Conservation (phyloP, 73 alveolate genomes). For the Paramecium octaurelia region DNA sequence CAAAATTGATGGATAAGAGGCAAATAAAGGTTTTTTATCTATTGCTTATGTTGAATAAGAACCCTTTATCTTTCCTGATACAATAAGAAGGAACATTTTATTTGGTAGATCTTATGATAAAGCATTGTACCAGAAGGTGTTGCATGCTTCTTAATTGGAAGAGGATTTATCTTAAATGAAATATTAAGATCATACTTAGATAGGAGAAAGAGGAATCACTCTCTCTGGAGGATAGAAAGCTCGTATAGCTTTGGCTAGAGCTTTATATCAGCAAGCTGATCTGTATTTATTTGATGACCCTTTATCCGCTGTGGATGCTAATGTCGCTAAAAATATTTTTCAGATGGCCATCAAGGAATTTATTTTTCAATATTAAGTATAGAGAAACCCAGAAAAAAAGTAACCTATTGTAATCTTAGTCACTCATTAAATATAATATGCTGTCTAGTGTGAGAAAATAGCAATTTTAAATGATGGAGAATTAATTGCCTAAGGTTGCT, state of each 20-base stretch:
- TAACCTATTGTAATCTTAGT: constrained; percentile 66
- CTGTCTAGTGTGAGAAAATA: constrained; percentile 52
- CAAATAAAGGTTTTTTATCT: background rate
- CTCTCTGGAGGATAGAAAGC: constrained; percentile 91
- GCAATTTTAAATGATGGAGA: constrained; percentile 56
- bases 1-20: constrained; percentile 3
- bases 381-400: background rate
- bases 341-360: constrained; percentile 46
- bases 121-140: constrained; percentile 72
- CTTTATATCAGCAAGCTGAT: constrained; percentile 78
- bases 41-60: constrained; percentile 80
- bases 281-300: constrained; percentile 75
- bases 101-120: constrained; percentile 78
- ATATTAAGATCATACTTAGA: constrained; percentile 84
- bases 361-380: constrained; percentile 14
- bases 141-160: constrained; percentile 82
- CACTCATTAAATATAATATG: constrained; percentile 72
- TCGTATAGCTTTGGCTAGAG: constrained; percentile 86
- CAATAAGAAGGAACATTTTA: constrained; percentile 89
- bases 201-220: constrained; percentile 89
- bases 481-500: constrained; percentile 42
- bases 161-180: constrained; percentile 81
- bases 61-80: constrained; percentile 89
- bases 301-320: constrained; percentile 77
- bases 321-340: constrained; percentile 64